Percentiles rank a stretch among this genome's conserved stretches.
These are phyloP conservation scores for Podospora didyma DNA, from an alignment of 495 filamentous ascomycete species.

Conservation along the genomic window DNA sequence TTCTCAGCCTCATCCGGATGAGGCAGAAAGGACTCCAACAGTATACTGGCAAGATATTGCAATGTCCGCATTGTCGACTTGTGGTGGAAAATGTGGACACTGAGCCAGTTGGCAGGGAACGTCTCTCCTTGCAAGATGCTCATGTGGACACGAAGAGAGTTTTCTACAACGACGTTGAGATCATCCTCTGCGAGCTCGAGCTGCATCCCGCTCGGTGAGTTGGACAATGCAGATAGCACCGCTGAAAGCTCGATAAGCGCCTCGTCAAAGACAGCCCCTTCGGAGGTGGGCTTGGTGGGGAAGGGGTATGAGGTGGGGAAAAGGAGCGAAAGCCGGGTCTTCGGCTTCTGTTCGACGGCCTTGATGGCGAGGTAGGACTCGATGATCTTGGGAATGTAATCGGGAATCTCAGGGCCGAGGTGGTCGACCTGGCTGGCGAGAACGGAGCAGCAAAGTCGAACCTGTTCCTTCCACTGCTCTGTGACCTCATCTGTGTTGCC, in stretches of 20 bases:
- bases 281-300: conserved; percentile 63
- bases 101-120: conserved; percentile 87
- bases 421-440: conserved; percentile 76
- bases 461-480: conserved; percentile 87
- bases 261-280: conserved; percentile 72
- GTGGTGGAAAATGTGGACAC: conserved; percentile 91
- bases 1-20: conserved; percentile 86
- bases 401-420: conserved; percentile 74
- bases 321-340: conserved; percentile 72
- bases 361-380: conserved; percentile 81
- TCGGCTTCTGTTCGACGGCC: conserved; percentile 56
- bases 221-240: conserved; percentile 75
- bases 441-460: conserved; percentile 86
- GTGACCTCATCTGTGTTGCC: conserved; percentile 68
- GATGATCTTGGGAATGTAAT: conserved; percentile 86
- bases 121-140: conserved; percentile 87
- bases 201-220: conserved; percentile 61
- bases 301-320: conserved; percentile 92
- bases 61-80: conserved; percentile 83
- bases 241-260: conserved; percentile 85
- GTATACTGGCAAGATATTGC: conserved; percentile 73
- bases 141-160: conserved; percentile 75
- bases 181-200: conserved; percentile 71
- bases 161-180: conserved; percentile 67
- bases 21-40: conserved; percentile 76